Base-by-base conservation (phyloP, 2,329 filamentous ascomycete species). In the Albifimbria verrucaria region DNA sequence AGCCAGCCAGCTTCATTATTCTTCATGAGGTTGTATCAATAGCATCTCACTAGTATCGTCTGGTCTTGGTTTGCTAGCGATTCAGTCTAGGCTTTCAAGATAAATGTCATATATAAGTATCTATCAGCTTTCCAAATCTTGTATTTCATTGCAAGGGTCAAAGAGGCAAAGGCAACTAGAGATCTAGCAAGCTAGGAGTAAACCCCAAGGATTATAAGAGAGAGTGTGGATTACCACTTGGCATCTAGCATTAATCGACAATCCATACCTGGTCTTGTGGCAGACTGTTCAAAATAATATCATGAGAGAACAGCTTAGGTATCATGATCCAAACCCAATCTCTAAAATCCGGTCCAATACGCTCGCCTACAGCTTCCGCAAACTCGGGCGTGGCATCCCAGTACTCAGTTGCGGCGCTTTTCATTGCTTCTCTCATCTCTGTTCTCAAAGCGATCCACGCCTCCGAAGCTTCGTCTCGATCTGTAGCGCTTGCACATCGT, bases 271-370 rank as follows among this genome's bases (percentile, higher is more conserved):
- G 55, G 3, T 50, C 36, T 21, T 21, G 39, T 11, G 52, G 51
- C 20, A 54, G 18, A 41, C 52, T 52, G 39, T 39, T 23, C 32
- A 59, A 24, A 3, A 26, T 5, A 18, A 53, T 7, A 15, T 50
- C 36, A 21, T 60, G 57, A 22, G 57, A 58, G n/a, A 57, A 54
- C n/a, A 41, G 2, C 41, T 59, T 59, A 2, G 54, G 56, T n/a
- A 58, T 52, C 23, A 55, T 44, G 32, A 54, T 54, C 59, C 58
- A 61, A n/a, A 53, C 46, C 11, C 46, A 57, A 6, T 59, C 54
- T 7, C 56, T 55, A 50, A 60, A 1, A n/a, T 49, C 51, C 12
- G 44, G 17, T n/a, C 58, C 59, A 5, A 57, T 42, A 7, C 43
- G 52, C n/a, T 60, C 51, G 25, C 41, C 44, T 7, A 56, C 48